Conservation (phyloP, 2,329 filamentous ascomycete species). For the Trichophyton simii region DNA sequence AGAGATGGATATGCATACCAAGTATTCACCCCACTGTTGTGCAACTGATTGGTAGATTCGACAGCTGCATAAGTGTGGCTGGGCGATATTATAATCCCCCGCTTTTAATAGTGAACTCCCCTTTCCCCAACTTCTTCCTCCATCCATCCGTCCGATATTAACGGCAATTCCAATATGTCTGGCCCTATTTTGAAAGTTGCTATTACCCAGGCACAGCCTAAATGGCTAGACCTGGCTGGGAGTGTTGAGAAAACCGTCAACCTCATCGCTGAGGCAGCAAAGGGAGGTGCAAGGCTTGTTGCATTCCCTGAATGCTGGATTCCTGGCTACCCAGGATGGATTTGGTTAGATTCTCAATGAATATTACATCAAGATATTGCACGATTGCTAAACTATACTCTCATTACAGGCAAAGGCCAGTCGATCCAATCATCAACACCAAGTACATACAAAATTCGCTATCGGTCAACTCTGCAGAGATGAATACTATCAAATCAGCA, state of each 20-base stretch:
- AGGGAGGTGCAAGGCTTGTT: conserved; percentile 43
- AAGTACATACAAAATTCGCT: conserved; percentile 26
- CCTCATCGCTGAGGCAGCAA: conserved; percentile 45
- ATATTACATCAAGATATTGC: neutral
- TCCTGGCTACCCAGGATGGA: conserved; percentile 43
- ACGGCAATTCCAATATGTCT: neutral
- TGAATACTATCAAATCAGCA: conserved; percentile 24
- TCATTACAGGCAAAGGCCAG: conserved; percentile 19
- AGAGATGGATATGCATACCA: neutral
- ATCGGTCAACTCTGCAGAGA: conserved; percentile 22
- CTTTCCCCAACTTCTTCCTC: neutral
- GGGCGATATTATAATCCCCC: neutral
- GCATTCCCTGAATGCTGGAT: conserved; percentile 45
- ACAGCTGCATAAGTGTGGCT: neutral
- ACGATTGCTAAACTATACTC: neutral
- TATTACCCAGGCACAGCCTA: conserved; percentile 42
- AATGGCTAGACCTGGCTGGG: conserved; percentile 46
- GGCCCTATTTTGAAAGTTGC: conserved; percentile 3
- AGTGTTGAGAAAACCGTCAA: conserved; percentile 45
- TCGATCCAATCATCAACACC: conserved; percentile 22
- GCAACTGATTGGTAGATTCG: neutral
- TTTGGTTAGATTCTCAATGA: conserved; percentile 23
- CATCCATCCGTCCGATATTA: neutral
- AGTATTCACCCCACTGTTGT: neutral
- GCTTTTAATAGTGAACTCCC: neutral